Base-by-base conservation (phyloP, 192 early-diverging fungal species). In the Entomortierella chlamydospora region DNA sequence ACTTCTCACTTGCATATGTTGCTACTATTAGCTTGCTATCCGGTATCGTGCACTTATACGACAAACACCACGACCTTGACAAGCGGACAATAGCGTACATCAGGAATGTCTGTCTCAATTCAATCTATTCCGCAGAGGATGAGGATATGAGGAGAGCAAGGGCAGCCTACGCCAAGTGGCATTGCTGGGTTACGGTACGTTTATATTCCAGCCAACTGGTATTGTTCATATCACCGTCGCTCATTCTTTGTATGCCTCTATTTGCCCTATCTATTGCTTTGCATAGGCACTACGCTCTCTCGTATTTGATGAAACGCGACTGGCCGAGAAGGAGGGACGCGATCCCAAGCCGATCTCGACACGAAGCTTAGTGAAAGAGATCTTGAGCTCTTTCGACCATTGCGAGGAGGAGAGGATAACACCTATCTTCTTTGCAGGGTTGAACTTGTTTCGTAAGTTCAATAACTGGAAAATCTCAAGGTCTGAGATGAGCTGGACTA, bases 381-480 rank as follows among this genome's bases (percentile, higher is more conserved):
- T 58, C 56, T 29, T 58, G 23, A 37, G 15, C 20, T 37, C 56
- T 28, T 58, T 37, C 28, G 56, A 58, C 34, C 56, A 58, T 2
- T 58, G 56, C 33, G 31, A 58, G 20, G 23, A 34, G 56, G 56
- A 58, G 33, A 17, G 33, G 10, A 37, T 58, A n/a, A 5, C 28
- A 11, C 42, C 57, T 23, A 57, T 70, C n/a, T 26, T 70, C 17
- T 70, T 61, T 39, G 56, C 49, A 41, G 22, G 68, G 57, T 20
- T 70, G 50, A 58, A 61, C 50, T 45, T 54, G n/a, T 70, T 70
- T 23, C 68, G 68, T 31, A 58, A 54, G 33, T 61, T 58, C 30
- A 70, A 70, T 34, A 61, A 39, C 30, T 54, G 68, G 68, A 58
- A 22, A 7, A 37, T 49, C 22, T 43, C 56, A 25, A 23, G 56